A percentile compares a stretch with the other conserved stretches of the same genome.
Evolutionary conservation across 768 basidiomycete species (phyloP).

Genomic region (Naematelia aurantialba): DNA sequence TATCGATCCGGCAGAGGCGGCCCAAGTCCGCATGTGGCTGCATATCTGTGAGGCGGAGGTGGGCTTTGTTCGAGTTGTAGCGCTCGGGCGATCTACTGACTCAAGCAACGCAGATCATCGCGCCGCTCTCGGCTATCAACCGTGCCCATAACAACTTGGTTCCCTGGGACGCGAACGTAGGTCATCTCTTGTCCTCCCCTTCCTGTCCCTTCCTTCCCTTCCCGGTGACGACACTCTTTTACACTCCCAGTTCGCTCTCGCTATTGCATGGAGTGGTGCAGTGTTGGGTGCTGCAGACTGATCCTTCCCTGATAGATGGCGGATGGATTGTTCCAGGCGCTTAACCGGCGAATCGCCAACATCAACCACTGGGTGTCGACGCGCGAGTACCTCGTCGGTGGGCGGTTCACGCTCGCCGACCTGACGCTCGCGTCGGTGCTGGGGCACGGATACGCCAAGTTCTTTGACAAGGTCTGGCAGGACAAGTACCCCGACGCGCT

Average conservation of each 20-base stretch:
- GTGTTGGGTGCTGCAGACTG: too few species aligned
- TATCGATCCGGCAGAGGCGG: background rate
- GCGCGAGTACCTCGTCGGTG: background rate
- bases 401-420: constrained; percentile 1
- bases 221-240: too few species aligned
- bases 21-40: constrained; percentile 3
- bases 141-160: background rate
- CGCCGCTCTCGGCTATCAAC: constrained; percentile 1
- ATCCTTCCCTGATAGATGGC: background rate
- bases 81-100: background rate
- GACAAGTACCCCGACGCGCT: background rate
- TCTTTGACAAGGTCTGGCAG: constrained; percentile 5
- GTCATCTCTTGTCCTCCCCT: background rate
- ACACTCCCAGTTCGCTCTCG: too few species aligned
- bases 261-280: too few species aligned
- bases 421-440: constrained; percentile 1
- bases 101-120: background rate
- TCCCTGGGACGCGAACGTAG: background rate
- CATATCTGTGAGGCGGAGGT: constrained; percentile 4
- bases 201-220: too few species aligned
- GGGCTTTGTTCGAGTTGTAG: background rate
- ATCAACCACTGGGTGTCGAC: background rate
- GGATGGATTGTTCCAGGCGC: background rate
- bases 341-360: background rate
- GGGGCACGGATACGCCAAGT: constrained; percentile 4